phyloP scores from a whole-genome alignment of 2,329 filamentous ascomycete genomes.

The Hymenoscyphus fructigenus region DNA sequence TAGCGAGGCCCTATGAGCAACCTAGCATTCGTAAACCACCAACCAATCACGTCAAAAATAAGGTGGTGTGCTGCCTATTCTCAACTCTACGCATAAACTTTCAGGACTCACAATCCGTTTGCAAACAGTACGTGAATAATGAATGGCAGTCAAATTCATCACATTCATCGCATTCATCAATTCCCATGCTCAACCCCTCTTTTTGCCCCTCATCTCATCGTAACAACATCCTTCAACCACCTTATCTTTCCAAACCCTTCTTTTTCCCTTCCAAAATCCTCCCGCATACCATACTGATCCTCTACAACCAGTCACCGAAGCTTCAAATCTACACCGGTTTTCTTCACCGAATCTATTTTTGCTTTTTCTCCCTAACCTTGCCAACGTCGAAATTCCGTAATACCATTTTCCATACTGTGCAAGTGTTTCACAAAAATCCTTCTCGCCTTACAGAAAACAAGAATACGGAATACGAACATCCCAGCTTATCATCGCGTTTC shows the following conservation, averaged over 20 bases:
- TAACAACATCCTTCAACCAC: neutral
- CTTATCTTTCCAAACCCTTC: neutral
- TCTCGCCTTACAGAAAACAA: neutral
- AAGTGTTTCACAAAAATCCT: no score
- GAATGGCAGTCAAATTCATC: no score
- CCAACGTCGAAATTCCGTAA: neutral
- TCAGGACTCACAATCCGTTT: neutral
- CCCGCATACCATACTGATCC: neutral
- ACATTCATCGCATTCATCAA: neutral
- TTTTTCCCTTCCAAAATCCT: neutral
- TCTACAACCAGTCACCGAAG: neutral
- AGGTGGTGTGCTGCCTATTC: neutral
- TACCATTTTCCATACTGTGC: no score
- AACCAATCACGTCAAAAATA: neutral
- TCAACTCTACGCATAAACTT: neutral
- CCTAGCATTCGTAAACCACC: neutral
- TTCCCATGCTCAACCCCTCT: neutral
- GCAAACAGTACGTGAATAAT: neutral
- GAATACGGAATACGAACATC: neutral
- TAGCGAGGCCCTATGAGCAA: no score
- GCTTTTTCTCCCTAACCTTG: neutral
- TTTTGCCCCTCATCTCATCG: neutral
- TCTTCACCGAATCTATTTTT: conserved; percentile 4
- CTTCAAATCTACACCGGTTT: neutral
- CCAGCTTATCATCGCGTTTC: neutral